Conservation (phyloP, 495 filamentous ascomycete species). For the Penicillium daleae region DNA sequence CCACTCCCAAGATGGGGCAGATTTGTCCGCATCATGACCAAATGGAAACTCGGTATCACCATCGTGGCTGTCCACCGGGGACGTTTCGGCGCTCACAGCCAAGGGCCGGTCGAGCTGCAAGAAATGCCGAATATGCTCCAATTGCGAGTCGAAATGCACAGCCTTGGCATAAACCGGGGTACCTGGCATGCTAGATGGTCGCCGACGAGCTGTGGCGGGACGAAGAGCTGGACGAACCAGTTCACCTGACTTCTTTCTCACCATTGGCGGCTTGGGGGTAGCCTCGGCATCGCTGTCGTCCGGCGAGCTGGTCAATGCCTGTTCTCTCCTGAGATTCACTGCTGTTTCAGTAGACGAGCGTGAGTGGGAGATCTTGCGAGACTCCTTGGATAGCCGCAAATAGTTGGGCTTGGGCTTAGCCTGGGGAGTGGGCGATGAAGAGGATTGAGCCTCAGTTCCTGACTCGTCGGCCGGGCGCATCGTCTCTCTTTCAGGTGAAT, state of each 20-base stretch:
- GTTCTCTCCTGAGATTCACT: conserved; percentile 55
- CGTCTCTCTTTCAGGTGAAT: conserved; percentile 32
- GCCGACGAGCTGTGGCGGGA: conserved; percentile 66
- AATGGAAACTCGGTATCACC: conserved; percentile 89
- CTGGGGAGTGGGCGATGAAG: conserved; percentile 20
- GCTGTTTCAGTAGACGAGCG: conserved; percentile 82
- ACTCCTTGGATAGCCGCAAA: conserved; percentile 55
- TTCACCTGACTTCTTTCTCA: conserved; percentile 98
- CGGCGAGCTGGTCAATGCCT: conserved; percentile 63
- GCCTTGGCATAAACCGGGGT: conserved; percentile 94
- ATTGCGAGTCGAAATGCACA: conserved; percentile 92
- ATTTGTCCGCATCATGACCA: conserved; percentile 51
- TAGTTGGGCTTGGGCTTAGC: conserved; percentile 28
- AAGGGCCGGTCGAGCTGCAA: conserved; percentile 89
- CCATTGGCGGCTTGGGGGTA: conserved; percentile 74
- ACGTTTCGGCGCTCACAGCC: conserved; percentile 94
- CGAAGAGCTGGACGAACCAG: conserved; percentile 91
- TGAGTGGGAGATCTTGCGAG: conserved; percentile 75
- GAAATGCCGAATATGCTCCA: conserved; percentile 96
- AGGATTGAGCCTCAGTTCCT: conserved; percentile 40
- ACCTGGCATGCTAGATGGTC: conserved; percentile 95
- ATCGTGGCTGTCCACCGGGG: conserved; percentile 84
- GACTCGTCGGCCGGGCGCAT: conserved; percentile 42
- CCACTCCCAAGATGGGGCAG: conserved; percentile 71
- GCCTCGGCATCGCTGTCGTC: conserved; percentile 63